These are phyloP conservation scores for Phaffia rhodozyma DNA, from an alignment of 1,284 basidiomycete species.

Conservation along the genomic window DNA sequence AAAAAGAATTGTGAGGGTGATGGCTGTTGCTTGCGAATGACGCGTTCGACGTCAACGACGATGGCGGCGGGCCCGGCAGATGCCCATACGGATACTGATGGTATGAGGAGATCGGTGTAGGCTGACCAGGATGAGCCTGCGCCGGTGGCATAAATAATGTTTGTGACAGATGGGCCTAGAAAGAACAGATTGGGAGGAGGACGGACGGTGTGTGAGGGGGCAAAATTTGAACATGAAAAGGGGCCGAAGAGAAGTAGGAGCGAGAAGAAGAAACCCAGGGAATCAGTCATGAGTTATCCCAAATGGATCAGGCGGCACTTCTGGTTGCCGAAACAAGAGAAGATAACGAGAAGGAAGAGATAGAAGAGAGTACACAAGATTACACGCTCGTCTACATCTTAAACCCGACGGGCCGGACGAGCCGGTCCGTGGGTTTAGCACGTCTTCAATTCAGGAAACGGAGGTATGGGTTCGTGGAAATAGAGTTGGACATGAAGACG, in stretches of 20 bases:
- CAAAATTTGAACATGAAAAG: no score
- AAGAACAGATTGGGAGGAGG: not conserved
- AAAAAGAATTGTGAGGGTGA: no score
- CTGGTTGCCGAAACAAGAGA: not conserved
- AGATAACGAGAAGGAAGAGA: not conserved
- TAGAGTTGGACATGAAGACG: not conserved
- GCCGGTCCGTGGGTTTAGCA: not conserved
- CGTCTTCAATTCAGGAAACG: not conserved
- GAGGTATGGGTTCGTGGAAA: no score
- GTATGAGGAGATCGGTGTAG: slow-evolving; percentile 13
- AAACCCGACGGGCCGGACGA: not conserved
- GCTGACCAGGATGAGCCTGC: slow-evolving; percentile 6
- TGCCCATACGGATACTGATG: not conserved
- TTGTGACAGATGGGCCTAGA: slow-evolving; percentile 17
- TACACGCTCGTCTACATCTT: not conserved
- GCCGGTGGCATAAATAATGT: slow-evolving; percentile 11
- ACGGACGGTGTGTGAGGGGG: not conserved
- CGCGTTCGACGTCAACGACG: slow-evolving; percentile 9
- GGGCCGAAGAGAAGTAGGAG: not conserved
- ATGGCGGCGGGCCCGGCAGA: slow-evolving; percentile 7
- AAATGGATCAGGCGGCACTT: not conserved
- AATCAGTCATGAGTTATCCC: not conserved
- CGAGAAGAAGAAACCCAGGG: not conserved
- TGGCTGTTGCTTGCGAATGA: not conserved
- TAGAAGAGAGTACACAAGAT: not conserved